phyloP scores from a whole-genome alignment of 257 asterid genomes.

The Leonotis leonurus region DNA sequence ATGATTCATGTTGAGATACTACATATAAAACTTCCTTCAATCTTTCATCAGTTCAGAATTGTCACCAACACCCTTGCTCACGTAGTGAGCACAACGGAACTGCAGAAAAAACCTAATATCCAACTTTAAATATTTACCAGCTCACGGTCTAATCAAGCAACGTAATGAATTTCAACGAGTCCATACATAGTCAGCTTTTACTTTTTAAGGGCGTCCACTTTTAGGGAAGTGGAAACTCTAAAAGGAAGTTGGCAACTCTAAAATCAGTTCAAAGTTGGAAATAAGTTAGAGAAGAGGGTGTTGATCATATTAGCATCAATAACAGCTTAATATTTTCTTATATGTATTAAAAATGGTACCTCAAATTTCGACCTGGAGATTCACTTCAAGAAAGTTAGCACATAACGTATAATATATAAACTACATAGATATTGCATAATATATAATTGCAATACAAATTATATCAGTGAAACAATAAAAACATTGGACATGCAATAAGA shows the following conservation, averaged over 20 bases:
- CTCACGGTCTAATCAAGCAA: not conserved
- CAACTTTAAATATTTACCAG: not conserved
- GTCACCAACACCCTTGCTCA: not conserved
- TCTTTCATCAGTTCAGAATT: constrained; percentile 4
- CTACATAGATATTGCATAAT: not conserved
- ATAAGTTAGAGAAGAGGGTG: not conserved
- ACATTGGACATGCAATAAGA: not conserved
- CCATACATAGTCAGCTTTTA: not conserved
- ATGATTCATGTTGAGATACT: constrained; percentile 3
- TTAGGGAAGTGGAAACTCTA: not conserved
- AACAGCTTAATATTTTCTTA: not conserved
- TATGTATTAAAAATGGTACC: not conserved
- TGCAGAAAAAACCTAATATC: not conserved
- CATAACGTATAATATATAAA: not conserved
- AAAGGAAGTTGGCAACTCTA: constrained; percentile 1
- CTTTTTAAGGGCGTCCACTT: not conserved
- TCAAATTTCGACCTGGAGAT: not conserved
- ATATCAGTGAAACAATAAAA: not conserved
- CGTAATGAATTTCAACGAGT: not conserved
- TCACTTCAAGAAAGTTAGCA: not conserved
- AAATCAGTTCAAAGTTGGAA: not conserved
- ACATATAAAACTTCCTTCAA: not conserved
- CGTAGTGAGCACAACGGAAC: not conserved
- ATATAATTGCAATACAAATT: not conserved
- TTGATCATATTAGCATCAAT: not conserved